Conservation (phyloP, 2,329 filamentous ascomycete species). For the Colletotrichum viniferum region DNA sequence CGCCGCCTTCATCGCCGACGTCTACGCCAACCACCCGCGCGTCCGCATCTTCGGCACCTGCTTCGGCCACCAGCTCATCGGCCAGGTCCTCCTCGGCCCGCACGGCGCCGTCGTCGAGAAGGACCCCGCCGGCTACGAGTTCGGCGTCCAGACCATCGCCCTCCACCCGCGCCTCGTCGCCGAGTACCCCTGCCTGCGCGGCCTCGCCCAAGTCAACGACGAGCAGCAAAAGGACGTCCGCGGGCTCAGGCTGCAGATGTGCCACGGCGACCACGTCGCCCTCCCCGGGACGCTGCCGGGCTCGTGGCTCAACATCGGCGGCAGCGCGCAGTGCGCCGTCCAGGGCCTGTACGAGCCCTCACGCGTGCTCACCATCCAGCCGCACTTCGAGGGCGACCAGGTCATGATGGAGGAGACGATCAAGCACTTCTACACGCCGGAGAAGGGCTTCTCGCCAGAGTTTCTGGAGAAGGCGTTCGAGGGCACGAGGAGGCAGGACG, state of each 20-base stretch:
- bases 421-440: constrained; percentile 5
- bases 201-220: background rate
- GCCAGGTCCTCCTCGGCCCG: constrained; percentile 37
- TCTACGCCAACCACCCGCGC: constrained; percentile 30
- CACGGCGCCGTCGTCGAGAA: constrained; percentile 33
- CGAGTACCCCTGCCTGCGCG: constrained; percentile 42
- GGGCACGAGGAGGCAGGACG: background rate
- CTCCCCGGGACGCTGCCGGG: constrained; percentile 33
- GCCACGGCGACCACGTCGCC: constrained; percentile 47
- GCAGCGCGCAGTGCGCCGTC: constrained; percentile 43
- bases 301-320: constrained; percentile 43
- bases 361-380: constrained; percentile 46
- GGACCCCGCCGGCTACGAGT: constrained; percentile 47
- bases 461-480: background rate
- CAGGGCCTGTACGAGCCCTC: constrained; percentile 47
- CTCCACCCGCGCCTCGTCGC: constrained; percentile 43
- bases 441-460: background rate
- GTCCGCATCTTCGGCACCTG: constrained; percentile 47
- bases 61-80: constrained; percentile 55
- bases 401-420: constrained; percentile 39
- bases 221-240: background rate
- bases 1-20: constrained; percentile 39
- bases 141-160: constrained; percentile 44
- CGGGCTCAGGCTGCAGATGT: constrained; percentile 47
- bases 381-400: constrained; percentile 51